A percentile compares a stretch with the other conserved stretches of the same genome.
phyloP scores from a whole-genome alignment of 75 land plant species.

The Ceratopteris richardii region DNA sequence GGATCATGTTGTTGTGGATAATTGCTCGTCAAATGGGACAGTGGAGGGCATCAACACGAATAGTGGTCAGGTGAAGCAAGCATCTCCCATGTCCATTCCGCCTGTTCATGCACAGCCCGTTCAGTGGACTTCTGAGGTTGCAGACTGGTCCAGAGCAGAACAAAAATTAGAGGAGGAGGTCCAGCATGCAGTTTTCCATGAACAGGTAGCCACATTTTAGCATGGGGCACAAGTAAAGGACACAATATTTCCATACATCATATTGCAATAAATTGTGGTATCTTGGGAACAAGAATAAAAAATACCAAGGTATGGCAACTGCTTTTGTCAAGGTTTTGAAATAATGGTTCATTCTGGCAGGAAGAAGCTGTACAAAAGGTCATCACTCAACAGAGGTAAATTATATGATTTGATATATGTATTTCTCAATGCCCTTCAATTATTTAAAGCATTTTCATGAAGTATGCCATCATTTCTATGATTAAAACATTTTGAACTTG shows the following conservation, averaged over 20 bases:
- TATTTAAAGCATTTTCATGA: background rate
- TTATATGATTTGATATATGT: background rate
- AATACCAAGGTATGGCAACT: background rate
- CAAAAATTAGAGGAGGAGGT: constrained; percentile 2
- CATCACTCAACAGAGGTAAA: constrained; percentile 54
- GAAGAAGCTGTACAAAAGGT: constrained; percentile 53
- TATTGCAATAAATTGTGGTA: background rate
- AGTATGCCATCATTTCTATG: background rate
- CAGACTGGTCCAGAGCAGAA: background rate
- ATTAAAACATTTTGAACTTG: constrained; percentile 11
- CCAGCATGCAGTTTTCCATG: constrained; percentile 6
- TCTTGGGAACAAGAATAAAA: background rate
- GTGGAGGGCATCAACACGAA: background rate
- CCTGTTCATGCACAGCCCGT: background rate
- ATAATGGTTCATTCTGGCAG: constrained; percentile 13
- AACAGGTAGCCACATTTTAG: too few relatives aligned
- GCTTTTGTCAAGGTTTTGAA: background rate
- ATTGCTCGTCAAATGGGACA: background rate
- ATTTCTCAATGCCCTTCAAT: background rate
- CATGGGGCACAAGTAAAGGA: too few relatives aligned
- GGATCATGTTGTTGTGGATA: constrained; percentile 6
- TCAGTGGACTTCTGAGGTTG: background rate
- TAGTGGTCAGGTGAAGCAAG: constrained; percentile 3
- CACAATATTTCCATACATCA: too few relatives aligned
- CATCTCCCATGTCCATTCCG: background rate